Conservation (phyloP, 805 yeast species). For the Starmerella riodocensis region DNA sequence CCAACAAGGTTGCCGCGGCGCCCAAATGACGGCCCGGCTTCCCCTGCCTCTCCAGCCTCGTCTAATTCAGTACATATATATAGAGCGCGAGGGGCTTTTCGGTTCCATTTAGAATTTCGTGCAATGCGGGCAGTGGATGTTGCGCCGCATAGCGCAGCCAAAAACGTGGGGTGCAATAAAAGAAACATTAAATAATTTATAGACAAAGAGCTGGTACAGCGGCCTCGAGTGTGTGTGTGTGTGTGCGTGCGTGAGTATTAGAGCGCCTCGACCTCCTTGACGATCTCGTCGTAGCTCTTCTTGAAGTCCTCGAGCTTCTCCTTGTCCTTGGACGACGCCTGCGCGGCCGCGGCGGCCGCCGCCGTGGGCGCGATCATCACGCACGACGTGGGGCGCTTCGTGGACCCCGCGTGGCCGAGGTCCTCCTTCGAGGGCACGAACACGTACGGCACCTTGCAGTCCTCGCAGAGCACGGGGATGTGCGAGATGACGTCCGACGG, state of each 20-base stretch:
- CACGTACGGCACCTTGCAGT: constrained; percentile 74
- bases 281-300: constrained; percentile 84
- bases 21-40: too few species aligned
- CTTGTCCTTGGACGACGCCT: constrained; percentile 45
- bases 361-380: constrained; percentile 76
- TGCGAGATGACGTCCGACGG: constrained; percentile 96
- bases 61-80: too few species aligned
- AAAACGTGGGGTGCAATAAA: neutral
- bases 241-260: too few species aligned
- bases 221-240: too few species aligned
- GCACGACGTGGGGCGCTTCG: constrained; percentile 97
- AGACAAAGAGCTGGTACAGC: too few species aligned
- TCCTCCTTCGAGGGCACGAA: constrained; percentile 97
- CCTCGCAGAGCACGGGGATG: constrained; percentile 95
- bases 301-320: constrained; percentile 75
- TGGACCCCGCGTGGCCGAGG: constrained; percentile 96
- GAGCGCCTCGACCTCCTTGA: constrained; percentile 56
- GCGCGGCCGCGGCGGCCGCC: constrained; percentile 52
- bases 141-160: too few species aligned
- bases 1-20: constrained; percentile 10
- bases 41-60: too few species aligned
- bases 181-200: neutral
- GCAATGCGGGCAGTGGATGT: too few species aligned
- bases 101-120: too few species aligned
- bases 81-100: too few species aligned